Conservation (phyloP, 768 basidiomycete species). For the Boletus tomentosulus region DNA sequence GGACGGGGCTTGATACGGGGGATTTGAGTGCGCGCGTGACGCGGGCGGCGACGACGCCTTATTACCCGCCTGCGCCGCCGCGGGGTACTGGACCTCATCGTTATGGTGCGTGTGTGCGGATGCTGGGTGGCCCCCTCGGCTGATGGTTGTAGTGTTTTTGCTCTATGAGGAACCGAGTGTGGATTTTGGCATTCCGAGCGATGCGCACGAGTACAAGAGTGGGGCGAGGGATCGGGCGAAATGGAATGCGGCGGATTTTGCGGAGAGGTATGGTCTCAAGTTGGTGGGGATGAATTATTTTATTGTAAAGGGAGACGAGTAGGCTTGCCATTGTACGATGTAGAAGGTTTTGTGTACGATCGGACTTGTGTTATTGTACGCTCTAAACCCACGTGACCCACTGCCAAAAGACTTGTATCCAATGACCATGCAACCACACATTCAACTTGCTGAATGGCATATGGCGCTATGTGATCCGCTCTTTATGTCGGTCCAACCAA, state of each 20-base stretch:
- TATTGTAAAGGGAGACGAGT: conserved; percentile 32
- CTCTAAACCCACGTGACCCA: no score
- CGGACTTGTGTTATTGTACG: no score
- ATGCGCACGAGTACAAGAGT: conserved; percentile 44
- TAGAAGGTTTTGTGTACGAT: no score
- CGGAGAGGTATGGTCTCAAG: conserved; percentile 45
- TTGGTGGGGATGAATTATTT: conserved; percentile 61
- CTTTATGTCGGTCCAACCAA: no score
- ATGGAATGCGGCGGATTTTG: conserved; percentile 57
- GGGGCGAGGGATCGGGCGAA: conserved; percentile 43
- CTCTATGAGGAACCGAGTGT: conserved; percentile 55
- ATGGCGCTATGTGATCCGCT: no score
- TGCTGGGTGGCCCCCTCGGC: no score
- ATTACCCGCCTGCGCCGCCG: conserved; percentile 53
- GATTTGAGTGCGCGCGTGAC: conserved; percentile 39
- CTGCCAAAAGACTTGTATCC: no score
- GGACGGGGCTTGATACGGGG: conserved; percentile 28
- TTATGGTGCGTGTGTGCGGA: no score
- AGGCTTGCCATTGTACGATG: background rate
- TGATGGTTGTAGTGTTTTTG: no score
- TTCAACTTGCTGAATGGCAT: no score
- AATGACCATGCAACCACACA: no score
- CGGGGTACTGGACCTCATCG: conserved; percentile 52
- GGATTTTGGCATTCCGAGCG: conserved; percentile 38
- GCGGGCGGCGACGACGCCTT: conserved; percentile 48